Conservation (phyloP, 2,329 filamentous ascomycete species). For the Talaromyces sp. region DNA sequence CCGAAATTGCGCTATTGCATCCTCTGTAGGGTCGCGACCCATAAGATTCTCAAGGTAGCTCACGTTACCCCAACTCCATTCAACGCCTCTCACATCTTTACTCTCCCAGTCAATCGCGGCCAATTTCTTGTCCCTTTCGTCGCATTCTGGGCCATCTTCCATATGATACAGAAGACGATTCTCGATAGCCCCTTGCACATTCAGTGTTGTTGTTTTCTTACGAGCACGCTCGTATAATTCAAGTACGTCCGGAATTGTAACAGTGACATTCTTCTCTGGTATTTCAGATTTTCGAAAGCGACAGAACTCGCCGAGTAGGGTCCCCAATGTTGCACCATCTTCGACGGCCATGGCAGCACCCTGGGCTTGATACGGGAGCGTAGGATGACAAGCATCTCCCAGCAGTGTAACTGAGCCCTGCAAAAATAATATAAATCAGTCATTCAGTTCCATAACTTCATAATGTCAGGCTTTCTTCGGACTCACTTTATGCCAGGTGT, state of each 20-base stretch:
- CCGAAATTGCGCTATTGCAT: background rate
- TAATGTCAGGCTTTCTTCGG: background rate
- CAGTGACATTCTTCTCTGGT: background rate
- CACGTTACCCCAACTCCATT: background rate
- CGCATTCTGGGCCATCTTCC: conserved; percentile 27
- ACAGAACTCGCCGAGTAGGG: conserved; percentile 32
- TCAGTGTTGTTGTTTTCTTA: conserved; percentile 35
- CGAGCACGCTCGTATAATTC: conserved; percentile 45
- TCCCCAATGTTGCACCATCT: conserved; percentile 64
- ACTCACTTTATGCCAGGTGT: conserved; percentile 40
- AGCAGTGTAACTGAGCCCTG: conserved; percentile 19
- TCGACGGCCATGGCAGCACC: conserved; percentile 67
- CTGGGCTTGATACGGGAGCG: conserved; percentile 61
- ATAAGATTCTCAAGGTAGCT: background rate
- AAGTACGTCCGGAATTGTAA: conserved; percentile 26
- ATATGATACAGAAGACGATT: conserved; percentile 25
- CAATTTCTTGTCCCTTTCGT: conserved; percentile 36
- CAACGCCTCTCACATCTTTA: background rate
- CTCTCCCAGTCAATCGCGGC: background rate
- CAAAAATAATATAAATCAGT: background rate
- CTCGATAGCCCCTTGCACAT: conserved; percentile 20
- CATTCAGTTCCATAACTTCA: background rate
- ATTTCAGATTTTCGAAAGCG: background rate
- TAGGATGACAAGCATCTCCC: conserved; percentile 63
- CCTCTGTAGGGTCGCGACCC: background rate